Conservation (phyloP, 169 alveolate genomes). For the Eimeria praecox region DNA sequence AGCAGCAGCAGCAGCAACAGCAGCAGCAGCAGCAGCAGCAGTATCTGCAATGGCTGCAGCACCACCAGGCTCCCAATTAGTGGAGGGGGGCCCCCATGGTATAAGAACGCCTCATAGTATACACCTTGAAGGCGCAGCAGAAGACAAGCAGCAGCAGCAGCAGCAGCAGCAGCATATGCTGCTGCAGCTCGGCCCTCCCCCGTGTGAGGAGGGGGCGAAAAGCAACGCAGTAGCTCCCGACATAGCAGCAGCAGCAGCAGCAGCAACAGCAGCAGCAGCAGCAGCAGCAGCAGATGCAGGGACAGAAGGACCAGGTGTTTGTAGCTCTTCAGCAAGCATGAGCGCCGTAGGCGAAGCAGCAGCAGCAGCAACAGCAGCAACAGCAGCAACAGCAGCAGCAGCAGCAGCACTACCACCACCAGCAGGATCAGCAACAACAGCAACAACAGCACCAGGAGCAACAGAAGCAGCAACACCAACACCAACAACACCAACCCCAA, state of each 20-base stretch:
- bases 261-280: neutral
- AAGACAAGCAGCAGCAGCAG: neutral
- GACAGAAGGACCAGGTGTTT: neutral
- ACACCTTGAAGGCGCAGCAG: neutral
- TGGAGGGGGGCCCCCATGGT: neutral
- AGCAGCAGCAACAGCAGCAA: conserved; percentile 29
- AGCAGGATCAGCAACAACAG: neutral
- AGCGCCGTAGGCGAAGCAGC: conserved; percentile 15
- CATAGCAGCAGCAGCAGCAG: conserved; percentile 26
- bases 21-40: neutral
- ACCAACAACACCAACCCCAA: no score
- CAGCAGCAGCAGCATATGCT: neutral
- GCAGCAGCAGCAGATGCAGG: conserved; percentile 1
- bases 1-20: conserved; percentile 24
- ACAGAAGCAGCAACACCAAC: conserved; percentile 25
- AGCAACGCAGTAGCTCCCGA: neutral
- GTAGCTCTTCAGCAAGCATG: no score
- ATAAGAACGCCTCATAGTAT: neutral
- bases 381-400: conserved; percentile 15
- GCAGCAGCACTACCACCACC: conserved; percentile 22
- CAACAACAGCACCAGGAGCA: neutral
- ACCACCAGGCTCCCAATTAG: neutral
- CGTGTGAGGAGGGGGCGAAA: neutral
- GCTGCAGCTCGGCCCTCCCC: neutral
- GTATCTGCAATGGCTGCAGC: conserved; percentile 31